Conservation (phyloP, 768 basidiomycete species). For the Hysterangium stoloniferum region DNA sequence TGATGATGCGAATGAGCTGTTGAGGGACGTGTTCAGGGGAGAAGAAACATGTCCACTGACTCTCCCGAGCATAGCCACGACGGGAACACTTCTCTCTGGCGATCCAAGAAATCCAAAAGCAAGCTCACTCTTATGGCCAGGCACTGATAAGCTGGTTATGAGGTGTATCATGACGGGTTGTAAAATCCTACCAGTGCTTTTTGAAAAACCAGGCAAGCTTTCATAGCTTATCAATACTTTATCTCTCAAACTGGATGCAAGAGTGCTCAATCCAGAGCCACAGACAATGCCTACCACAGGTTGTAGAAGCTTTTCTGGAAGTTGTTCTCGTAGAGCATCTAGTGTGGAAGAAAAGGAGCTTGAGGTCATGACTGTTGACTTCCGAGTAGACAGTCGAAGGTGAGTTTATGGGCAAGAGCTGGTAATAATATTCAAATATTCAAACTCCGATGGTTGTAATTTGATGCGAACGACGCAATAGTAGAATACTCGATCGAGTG, state of each 20-base stretch:
- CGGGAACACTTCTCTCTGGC: slow-evolving; percentile 52
- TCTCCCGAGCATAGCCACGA: slow-evolving; percentile 85
- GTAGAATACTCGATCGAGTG: neutral
- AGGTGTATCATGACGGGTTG: neutral
- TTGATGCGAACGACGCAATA: neutral
- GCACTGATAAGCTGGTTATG: slow-evolving; percentile 35
- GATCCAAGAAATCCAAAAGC: slow-evolving; percentile 74
- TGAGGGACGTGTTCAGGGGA: neutral
- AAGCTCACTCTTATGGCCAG: slow-evolving; percentile 72
- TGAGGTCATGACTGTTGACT: neutral
- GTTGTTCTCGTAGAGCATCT: slow-evolving; percentile 11
- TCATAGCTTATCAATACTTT: slow-evolving; percentile 56
- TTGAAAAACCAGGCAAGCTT: slow-evolving; percentile 62
- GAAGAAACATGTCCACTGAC: slow-evolving; percentile 30
- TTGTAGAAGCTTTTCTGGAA: slow-evolving; percentile 29
- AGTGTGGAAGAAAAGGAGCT: slow-evolving; percentile 13
- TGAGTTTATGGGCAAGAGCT: no score
- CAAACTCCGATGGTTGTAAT: neutral
- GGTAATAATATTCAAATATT: neutral
- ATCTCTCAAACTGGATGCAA: slow-evolving; percentile 54
- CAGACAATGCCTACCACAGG: slow-evolving; percentile 81
- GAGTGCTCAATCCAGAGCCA: slow-evolving; percentile 75
- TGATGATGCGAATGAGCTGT: slow-evolving; percentile 11
- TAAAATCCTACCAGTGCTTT: slow-evolving; percentile 59
- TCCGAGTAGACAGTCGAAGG: no score